Percentiles rank a stretch among this genome's conserved stretches.
Conservation (phyloP, 768 basidiomycete genomes). For the Lepiota venenata region DNA sequence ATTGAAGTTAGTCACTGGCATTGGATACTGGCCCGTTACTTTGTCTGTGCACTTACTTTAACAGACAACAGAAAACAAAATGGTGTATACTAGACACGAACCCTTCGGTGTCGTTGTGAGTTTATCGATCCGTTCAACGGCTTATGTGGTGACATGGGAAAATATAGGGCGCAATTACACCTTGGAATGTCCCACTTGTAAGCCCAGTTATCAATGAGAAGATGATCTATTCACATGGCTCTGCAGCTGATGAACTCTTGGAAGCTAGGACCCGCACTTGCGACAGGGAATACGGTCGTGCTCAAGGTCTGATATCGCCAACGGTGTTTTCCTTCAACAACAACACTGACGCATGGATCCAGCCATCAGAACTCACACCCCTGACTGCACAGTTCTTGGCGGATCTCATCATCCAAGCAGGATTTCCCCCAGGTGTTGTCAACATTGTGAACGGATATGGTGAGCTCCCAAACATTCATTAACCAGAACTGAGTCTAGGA, state of each 20-base stretch:
- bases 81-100: conserved; percentile 69
- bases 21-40: neutral
- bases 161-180: conserved; percentile 47
- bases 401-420: conserved; percentile 62
- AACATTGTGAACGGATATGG: neutral
- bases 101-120: conserved; percentile 50
- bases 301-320: conserved; percentile 42
- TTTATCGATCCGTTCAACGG: neutral
- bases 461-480: neutral
- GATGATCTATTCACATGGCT: neutral
- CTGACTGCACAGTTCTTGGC: conserved; percentile 52
- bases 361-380: conserved; percentile 72
- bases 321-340: neutral
- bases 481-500: neutral
- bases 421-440: conserved; percentile 48
- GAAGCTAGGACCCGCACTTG: conserved; percentile 76
- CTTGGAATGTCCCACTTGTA: conserved; percentile 52
- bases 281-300: conserved; percentile 69
- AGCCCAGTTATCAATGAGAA: neutral
- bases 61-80: conserved; percentile 50
- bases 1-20: conserved; percentile 45
- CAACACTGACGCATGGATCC: neutral
- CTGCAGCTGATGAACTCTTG: conserved; percentile 49
- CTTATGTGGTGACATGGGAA: too few species aligned
- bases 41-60: neutral